Evolutionary conservation across 1,284 basidiomycete species (phyloP).

Genomic region (Fomitopsis schrenkii): DNA sequence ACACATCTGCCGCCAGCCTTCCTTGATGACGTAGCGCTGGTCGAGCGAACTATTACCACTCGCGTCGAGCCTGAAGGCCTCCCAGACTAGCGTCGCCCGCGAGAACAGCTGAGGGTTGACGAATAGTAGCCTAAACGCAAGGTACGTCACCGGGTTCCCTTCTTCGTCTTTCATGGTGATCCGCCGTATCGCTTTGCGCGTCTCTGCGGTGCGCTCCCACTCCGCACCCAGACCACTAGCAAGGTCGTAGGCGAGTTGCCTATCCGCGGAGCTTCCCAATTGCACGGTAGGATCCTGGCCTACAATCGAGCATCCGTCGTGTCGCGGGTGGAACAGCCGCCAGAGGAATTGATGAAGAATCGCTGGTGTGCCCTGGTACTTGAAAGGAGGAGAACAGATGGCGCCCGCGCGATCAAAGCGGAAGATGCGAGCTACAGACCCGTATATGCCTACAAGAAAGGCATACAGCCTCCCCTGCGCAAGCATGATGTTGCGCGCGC

Average conservation of each 20-base stretch:
- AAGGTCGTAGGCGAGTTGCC: neutral
- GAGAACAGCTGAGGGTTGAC: neutral
- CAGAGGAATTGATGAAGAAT: neutral
- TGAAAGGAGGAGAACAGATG: neutral
- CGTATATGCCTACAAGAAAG: slow-evolving; percentile 13
- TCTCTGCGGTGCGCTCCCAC: neutral
- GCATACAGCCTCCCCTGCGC: slow-evolving; percentile 9
- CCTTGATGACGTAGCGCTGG: neutral
- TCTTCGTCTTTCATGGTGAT: neutral
- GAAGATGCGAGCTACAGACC: slow-evolving; percentile 3
- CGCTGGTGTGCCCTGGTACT: neutral
- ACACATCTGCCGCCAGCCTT: neutral
- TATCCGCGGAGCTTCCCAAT: neutral
- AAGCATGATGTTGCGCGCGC: slow-evolving; percentile 9
- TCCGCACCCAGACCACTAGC: neutral
- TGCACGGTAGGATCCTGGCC: neutral
- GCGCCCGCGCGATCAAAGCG: slow-evolving; percentile 8
- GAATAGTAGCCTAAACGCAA: neutral
- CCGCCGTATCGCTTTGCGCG: neutral
- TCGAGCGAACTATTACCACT: neutral
- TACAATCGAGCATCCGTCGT: neutral
- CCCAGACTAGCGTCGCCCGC: neutral
- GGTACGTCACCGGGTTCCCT: neutral
- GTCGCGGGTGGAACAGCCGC: neutral
- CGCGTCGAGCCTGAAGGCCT: neutral